Base-by-base conservation (phyloP, 768 basidiomycete genomes). In the Russula virescens region DNA sequence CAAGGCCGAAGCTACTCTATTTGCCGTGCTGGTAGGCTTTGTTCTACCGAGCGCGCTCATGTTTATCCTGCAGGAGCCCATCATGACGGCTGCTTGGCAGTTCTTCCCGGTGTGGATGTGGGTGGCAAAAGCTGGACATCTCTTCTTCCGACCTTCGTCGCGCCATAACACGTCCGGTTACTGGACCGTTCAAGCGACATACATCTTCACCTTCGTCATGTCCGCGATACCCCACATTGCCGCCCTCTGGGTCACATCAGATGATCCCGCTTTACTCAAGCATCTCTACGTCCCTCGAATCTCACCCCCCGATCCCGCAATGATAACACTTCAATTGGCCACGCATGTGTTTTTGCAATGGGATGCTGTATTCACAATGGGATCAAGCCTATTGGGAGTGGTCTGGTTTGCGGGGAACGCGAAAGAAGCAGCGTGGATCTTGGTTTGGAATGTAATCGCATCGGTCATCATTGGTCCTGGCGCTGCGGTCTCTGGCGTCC, bases 31-130 rank as follows among this genome's bases (percentile, higher is more conserved):
- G 21, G 53, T 43, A 8, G 64, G 64, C 40, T 67, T 52, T 23
- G 34, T 23, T 49, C 38, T 66, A 13, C 64, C 58, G 8, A 38
- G 64, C 16, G 66, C 6, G 4, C 51, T 62, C 55, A 35, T 67
- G 57, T 3, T 55, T 26, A 40, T 25, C 48, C 19, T 67, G 21
- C 52, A 62, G 47, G 66, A 67, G 28, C 60, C 66, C 28, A 7
- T 43, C 6, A 64, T 67, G 38, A 67, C 66, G 4, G 60, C 54
- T 6, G 42, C 61, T 25, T 67, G 66, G 66, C 64, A 65, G 6
- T 25, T 66, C 21, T 67, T 67, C 38, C 66, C 66, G 0, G 2
- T 35, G 10, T 62, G 42, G 56, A 67, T 67, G 64, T 61, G 49
- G 55, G 5, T 53, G 25, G 55, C 56, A 8, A 49, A 58, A 46